Percentiles rank a stretch among this genome's conserved stretches.
Evolutionary conservation across 2,329 filamentous ascomycete genomes (phyloP).

Genomic region (Zasmidium citrigriseum): DNA sequence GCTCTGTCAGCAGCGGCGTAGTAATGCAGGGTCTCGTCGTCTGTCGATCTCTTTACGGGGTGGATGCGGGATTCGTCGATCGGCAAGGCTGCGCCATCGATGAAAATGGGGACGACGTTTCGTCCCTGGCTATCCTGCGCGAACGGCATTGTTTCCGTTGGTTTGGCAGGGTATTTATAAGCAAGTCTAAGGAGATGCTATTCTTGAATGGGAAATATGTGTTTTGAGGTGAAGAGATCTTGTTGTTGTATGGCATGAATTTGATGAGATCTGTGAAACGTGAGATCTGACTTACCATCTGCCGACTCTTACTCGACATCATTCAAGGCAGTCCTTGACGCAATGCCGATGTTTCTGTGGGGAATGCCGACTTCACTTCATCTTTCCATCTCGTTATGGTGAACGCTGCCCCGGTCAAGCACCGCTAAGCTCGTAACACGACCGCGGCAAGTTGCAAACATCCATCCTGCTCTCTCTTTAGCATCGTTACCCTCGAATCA

Average conservation of each 20-base stretch:
- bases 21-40: constrained; percentile 28
- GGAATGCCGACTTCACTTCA: not conserved
- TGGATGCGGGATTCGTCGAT: constrained; percentile 7
- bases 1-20: constrained; percentile 26
- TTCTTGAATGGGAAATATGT: not conserved
- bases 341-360: not conserved
- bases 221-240: not conserved
- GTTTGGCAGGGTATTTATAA: too few species aligned
- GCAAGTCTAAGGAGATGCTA: too few species aligned
- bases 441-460: not conserved
- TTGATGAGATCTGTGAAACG: not conserved
- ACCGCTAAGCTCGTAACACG: too few species aligned
- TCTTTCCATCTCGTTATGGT: not conserved
- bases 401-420: too few species aligned
- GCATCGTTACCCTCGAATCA: not conserved
- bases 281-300: not conserved
- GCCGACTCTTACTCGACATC: not conserved
- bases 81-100: constrained; percentile 27
- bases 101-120: constrained; percentile 32
- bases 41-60: constrained; percentile 1
- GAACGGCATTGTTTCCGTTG: constrained; percentile 25
- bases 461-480: not conserved
- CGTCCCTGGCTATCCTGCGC: constrained; percentile 18
- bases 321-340: not conserved
- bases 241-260: not conserved